A percentile compares a stretch with the other conserved stretches of the same genome.
phyloP scores from a whole-genome alignment of 495 filamentous ascomycete genomes.

The Hyaloscypha finlandica region DNA sequence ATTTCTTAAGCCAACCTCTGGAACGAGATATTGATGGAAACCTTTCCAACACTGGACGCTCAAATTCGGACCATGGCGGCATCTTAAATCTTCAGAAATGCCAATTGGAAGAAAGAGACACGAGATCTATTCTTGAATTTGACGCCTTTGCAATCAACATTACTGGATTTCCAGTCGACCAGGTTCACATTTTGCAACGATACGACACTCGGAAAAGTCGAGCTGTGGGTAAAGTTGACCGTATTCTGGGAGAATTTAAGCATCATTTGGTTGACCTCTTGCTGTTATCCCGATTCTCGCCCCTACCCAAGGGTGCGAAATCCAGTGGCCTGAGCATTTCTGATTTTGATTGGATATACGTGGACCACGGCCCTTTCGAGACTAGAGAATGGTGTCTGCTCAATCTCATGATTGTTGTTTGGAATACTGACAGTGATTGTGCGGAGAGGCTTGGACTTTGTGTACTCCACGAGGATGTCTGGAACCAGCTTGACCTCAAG shows the following conservation, averaged over 20 bases:
- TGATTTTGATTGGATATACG: neutral
- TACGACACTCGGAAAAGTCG: neutral
- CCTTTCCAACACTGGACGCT: neutral
- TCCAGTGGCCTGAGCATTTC: neutral
- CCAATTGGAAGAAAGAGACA: neutral
- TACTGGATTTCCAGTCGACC: neutral
- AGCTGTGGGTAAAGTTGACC: neutral
- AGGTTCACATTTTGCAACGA: neutral
- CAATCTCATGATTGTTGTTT: conserved; percentile 1
- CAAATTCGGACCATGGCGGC: neutral
- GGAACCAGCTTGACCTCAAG: neutral
- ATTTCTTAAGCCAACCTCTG: neutral
- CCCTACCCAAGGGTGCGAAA: neutral
- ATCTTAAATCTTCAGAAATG: neutral
- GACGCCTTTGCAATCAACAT: neutral
- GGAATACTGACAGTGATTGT: neutral
- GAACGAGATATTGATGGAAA: neutral
- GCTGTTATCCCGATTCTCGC: neutral
- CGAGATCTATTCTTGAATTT: neutral
- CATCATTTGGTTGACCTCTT: neutral
- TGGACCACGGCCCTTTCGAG: neutral
- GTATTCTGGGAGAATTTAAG: neutral
- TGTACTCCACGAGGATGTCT: conserved; percentile 1
- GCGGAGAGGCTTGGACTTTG: neutral
- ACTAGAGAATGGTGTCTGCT: conserved; percentile 6